Conservation (phyloP, 768 basidiomycete genomes). For the Boletus sensibilis region DNA sequence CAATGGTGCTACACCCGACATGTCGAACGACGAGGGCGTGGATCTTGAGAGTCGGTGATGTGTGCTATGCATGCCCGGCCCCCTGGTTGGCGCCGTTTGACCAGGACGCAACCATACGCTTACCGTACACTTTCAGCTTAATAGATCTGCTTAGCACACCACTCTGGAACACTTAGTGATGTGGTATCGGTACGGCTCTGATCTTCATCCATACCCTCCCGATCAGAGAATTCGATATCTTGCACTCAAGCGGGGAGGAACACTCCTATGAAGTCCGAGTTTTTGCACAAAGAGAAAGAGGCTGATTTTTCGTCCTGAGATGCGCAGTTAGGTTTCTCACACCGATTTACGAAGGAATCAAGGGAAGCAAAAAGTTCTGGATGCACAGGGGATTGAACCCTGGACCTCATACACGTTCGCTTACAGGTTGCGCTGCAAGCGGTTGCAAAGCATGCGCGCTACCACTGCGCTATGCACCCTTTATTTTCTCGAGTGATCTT, state of each 20-base stretch:
- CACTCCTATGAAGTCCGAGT: neutral
- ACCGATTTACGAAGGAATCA: neutral
- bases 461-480: slow-evolving; percentile 32
- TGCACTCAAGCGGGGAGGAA: neutral
- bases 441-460: slow-evolving; percentile 41
- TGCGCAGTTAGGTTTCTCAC: too few relatives aligned
- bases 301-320: too few relatives aligned
- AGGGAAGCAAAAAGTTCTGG: slow-evolving; percentile 23
- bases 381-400: slow-evolving; percentile 44
- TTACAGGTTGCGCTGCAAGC: neutral
- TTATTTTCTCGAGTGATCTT: neutral
- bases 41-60: slow-evolving; percentile 9
- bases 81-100: neutral
- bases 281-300: too few relatives aligned
- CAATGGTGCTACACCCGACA: neutral
- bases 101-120: neutral
- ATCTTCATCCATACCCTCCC: neutral
- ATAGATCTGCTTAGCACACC: slow-evolving; percentile 11
- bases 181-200: too few relatives aligned
- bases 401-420: slow-evolving; percentile 38
- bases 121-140: slow-evolving; percentile 10
- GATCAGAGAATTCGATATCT: neutral
- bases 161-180: neutral
- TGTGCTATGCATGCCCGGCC: neutral
- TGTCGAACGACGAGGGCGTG: neutral